Conservation (phyloP, 495 filamentous ascomycete genomes). For the Lophiostoma macrostomum region DNA sequence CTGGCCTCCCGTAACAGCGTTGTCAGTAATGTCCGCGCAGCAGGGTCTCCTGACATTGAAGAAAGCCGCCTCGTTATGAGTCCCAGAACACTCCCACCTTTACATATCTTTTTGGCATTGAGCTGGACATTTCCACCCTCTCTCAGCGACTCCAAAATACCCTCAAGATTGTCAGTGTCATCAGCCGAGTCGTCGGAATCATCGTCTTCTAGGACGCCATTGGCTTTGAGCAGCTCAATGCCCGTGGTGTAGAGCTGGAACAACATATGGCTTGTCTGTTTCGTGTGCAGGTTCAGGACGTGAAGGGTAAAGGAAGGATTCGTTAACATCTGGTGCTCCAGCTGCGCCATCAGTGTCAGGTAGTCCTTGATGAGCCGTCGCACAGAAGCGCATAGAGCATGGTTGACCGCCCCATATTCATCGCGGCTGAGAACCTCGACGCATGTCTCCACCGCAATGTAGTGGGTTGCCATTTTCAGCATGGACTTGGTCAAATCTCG, state of each 20-base stretch:
- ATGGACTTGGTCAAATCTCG: constrained; percentile 83
- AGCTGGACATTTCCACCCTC: constrained; percentile 80
- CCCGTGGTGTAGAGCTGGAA: constrained; percentile 81
- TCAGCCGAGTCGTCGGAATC: constrained; percentile 72
- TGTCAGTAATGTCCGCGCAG: constrained; percentile 74
- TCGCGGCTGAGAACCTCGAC: constrained; percentile 90
- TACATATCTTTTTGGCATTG: constrained; percentile 86
- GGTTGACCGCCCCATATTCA: constrained; percentile 93
- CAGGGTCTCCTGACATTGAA: constrained; percentile 88
- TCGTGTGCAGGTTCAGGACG: constrained; percentile 83
- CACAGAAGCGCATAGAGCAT: constrained; percentile 90
- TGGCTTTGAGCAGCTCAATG: constrained; percentile 80
- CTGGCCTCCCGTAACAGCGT: constrained; percentile 82
- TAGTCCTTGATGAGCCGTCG: constrained; percentile 91
- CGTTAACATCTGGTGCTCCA: constrained; percentile 87
- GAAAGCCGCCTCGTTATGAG: constrained; percentile 79
- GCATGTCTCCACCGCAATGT: constrained; percentile 84
- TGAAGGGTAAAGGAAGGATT: constrained; percentile 87
- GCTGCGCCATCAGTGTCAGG: constrained; percentile 82
- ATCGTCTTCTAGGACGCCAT: constrained; percentile 83
- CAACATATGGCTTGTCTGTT: constrained; percentile 85
- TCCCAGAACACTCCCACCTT: constrained; percentile 85
- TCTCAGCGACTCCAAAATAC: constrained; percentile 75
- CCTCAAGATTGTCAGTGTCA: constrained; percentile 79
- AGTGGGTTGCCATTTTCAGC: constrained; percentile 94